Evolutionary conservation across 306 rosid genomes (phyloP).

Genomic region (Bauhinia variegata): DNA sequence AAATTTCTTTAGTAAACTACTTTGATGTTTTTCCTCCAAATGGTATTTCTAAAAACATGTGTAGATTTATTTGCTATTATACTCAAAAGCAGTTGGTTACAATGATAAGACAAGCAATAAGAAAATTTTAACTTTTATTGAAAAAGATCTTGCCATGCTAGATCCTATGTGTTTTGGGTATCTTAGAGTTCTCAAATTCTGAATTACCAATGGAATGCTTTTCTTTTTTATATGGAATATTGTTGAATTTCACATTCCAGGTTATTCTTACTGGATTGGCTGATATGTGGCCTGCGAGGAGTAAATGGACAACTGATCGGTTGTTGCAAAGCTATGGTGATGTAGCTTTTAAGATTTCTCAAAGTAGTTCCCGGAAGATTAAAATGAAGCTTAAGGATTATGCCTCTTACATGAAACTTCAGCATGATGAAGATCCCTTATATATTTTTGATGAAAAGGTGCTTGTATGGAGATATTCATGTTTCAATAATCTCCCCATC

Average conservation of each 20-base stretch:
- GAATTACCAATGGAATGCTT: constrained; percentile 29
- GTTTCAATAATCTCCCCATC: constrained; percentile 28
- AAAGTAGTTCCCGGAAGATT: constrained; percentile 64
- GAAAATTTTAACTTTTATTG: constrained; percentile 5
- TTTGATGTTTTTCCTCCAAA: not conserved
- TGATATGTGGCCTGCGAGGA: constrained; percentile 89
- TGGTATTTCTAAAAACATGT: not conserved
- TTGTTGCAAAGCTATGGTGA: constrained; percentile 72
- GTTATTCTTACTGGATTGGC: constrained; percentile 78
- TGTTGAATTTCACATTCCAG: constrained; percentile 51
- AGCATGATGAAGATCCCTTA: constrained; percentile 94
- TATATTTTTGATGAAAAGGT: constrained; percentile 98
- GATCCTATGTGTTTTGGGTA: constrained; percentile 16
- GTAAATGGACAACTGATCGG: constrained; percentile 78
- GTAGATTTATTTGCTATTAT: constrained; percentile 1
- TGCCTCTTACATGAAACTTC: constrained; percentile 75
- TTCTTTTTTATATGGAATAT: constrained; percentile 28
- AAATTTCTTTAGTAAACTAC: constrained; percentile 15
- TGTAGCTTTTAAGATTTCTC: constrained; percentile 79
- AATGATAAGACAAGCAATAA: constrained; percentile 18
- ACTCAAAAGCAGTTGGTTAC: constrained; percentile 24
- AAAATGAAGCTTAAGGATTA: constrained; percentile 84
- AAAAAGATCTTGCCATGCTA: constrained; percentile 10
- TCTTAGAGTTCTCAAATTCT: constrained; percentile 19
- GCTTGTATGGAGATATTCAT: constrained; percentile 27